phyloP scores from a whole-genome alignment of 495 filamentous ascomycete species.

The Entonaema liquescens region DNA sequence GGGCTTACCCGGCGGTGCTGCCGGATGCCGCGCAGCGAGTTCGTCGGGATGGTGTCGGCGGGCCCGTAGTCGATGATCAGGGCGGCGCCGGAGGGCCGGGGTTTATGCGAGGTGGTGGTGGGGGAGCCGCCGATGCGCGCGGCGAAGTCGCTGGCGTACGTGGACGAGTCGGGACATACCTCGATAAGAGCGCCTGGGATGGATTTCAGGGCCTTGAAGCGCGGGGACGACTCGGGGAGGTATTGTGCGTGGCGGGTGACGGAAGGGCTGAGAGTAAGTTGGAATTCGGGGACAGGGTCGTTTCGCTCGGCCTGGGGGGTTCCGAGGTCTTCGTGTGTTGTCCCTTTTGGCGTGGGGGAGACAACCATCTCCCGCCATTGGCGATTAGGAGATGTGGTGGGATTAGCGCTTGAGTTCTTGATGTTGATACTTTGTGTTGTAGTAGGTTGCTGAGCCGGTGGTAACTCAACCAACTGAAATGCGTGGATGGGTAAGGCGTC shows the following conservation, averaged over 20 bases:
- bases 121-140: constrained; percentile 74
- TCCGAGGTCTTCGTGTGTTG: constrained; percentile 54
- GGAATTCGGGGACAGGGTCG: constrained; percentile 74
- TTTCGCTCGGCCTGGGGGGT: constrained; percentile 65
- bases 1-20: constrained; percentile 76
- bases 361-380: constrained; percentile 93
- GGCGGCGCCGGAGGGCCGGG: constrained; percentile 77
- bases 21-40: constrained; percentile 87
- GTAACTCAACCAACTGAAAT: constrained; percentile 74
- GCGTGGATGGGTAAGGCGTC: constrained; percentile 98
- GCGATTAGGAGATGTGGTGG: constrained; percentile 54
- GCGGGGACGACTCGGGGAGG: constrained; percentile 82
- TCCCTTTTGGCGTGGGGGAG: constrained; percentile 66
- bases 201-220: constrained; percentile 77
- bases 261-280: constrained; percentile 76
- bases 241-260: constrained; percentile 83
- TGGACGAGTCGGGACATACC: constrained; percentile 83
- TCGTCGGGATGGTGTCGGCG: constrained; percentile 75
- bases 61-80: constrained; percentile 96
- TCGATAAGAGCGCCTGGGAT: constrained; percentile 75
- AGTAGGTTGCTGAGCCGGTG: constrained; percentile 54
- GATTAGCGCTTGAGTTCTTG: constrained; percentile 55
- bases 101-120: constrained; percentile 57
- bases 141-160: constrained; percentile 82
- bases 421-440: constrained; percentile 44